phyloP scores from a whole-genome alignment of 768 basidiomycete species.

The Boletus rubescentipes region DNA sequence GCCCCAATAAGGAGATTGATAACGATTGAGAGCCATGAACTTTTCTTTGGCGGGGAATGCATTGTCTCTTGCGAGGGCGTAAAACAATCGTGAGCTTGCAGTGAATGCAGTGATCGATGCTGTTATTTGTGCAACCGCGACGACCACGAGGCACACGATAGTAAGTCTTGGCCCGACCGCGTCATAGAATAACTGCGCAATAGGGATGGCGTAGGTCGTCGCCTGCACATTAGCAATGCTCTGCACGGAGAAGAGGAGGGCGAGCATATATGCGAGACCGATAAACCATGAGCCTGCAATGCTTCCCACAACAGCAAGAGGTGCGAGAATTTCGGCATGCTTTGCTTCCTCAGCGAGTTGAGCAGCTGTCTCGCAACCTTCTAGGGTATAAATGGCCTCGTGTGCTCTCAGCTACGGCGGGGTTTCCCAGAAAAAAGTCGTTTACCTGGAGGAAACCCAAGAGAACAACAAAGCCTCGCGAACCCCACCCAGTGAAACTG shows the following conservation, averaged over 20 bases:
- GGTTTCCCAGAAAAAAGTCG: not conserved
- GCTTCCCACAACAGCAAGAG: conserved; percentile 54
- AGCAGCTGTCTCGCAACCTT: conserved; percentile 64
- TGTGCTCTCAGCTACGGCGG: not conserved
- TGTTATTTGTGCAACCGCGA: conserved; percentile 51
- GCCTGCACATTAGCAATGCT: conserved; percentile 48
- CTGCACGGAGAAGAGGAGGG: conserved; percentile 57
- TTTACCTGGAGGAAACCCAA: conserved; percentile 46
- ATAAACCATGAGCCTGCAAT: conserved; percentile 58
- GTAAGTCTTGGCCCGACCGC: conserved; percentile 48
- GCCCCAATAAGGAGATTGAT: conserved; percentile 53
- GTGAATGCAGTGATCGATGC: conserved; percentile 60
- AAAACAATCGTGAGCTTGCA: conserved; percentile 55
- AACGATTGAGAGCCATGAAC: conserved; percentile 52
- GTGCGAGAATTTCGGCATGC: conserved; percentile 55
- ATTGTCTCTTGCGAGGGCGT: conserved; percentile 55
- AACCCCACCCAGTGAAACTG: conserved; percentile 57
- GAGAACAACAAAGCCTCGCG: conserved; percentile 54
- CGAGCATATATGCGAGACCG: conserved; percentile 56
- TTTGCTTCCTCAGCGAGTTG: conserved; percentile 61
- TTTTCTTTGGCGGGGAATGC: conserved; percentile 46
- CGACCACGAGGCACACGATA: conserved; percentile 50
- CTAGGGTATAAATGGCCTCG: conserved; percentile 57
- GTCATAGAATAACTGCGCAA: conserved; percentile 57
- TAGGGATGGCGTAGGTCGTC: conserved; percentile 55